Evolutionary conservation across 352 stramenopile species (phyloP).

Genomic region (Pythium grandisporangium): DNA sequence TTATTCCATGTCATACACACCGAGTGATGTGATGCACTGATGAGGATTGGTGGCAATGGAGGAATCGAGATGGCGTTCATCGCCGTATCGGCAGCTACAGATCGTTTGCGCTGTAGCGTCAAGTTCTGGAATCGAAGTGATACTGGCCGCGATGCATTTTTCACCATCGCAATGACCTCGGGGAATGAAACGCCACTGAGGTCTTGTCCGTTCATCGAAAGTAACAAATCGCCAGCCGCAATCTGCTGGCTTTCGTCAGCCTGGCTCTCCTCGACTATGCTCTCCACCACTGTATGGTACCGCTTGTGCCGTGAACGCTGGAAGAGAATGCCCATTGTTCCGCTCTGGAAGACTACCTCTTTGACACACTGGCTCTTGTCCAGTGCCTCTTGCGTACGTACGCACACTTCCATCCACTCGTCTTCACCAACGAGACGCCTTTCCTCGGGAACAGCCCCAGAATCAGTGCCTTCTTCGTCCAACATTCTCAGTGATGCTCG

Average conservation of each 20-base stretch:
- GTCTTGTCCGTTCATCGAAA: conserved; percentile 65
- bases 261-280: conserved; percentile 71
- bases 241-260: conserved; percentile 61
- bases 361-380: conserved; percentile 41
- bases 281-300: conserved; percentile 73
- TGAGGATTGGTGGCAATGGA: conserved; percentile 47
- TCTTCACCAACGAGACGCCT: conserved; percentile 34
- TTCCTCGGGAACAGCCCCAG: conserved; percentile 14
- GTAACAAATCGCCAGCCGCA: conserved; percentile 55
- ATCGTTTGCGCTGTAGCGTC: conserved; percentile 21
- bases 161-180: conserved; percentile 70
- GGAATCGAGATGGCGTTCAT: conserved; percentile 46
- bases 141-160: conserved; percentile 52
- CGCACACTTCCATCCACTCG: conserved; percentile 70
- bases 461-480: not conserved
- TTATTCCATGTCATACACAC: conserved; percentile 27
- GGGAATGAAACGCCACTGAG: conserved; percentile 55
- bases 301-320: conserved; percentile 62
- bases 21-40: conserved; percentile 33
- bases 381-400: conserved; percentile 32
- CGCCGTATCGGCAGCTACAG: conserved; percentile 47
- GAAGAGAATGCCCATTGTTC: conserved; percentile 72
- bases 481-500: too few relatives aligned
- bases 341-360: conserved; percentile 63
- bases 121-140: conserved; percentile 63